A percentile compares a stretch with the other conserved stretches of the same genome.
Evolutionary conservation across 2,329 filamentous ascomycete species (phyloP).

Genomic region (Colletotrichum neosansevieriae): DNA sequence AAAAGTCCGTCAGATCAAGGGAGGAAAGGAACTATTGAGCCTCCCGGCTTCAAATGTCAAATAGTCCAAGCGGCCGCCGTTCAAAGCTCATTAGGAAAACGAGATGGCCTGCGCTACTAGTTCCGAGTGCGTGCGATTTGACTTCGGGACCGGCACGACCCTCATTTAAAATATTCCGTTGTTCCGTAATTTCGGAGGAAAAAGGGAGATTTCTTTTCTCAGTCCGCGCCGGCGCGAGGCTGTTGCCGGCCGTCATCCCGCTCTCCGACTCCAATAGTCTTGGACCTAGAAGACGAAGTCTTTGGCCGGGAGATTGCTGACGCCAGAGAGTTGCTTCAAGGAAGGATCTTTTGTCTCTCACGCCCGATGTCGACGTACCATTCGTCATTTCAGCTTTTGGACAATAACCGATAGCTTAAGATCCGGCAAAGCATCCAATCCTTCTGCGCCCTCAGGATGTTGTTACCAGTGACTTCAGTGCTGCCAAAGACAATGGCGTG

Average conservation of each 20-base stretch:
- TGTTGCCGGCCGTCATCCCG: constrained; percentile 24
- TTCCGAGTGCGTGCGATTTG: background rate
- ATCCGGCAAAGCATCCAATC: background rate
- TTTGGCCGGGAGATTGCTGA: background rate
- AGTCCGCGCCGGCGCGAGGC: constrained; percentile 18
- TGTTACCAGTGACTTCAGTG: background rate
- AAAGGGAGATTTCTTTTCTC: background rate
- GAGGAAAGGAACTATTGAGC: constrained; percentile 23
- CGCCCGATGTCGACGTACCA: too few species aligned
- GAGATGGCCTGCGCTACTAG: background rate
- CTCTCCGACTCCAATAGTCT: constrained; percentile 16
- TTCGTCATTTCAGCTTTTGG: too few species aligned
- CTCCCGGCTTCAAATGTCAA: background rate
- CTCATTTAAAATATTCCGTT: background rate
- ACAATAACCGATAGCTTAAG: too few species aligned
- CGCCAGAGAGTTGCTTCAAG: background rate
- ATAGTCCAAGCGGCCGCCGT: background rate
- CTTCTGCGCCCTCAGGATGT: background rate
- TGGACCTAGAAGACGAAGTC: background rate
- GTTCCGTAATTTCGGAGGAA: constrained; percentile 15
- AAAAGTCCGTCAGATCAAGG: background rate
- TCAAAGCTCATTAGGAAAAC: constrained; percentile 6
- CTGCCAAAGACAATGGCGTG: constrained; percentile 9
- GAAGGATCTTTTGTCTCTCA: too few species aligned
- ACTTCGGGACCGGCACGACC: constrained; percentile 3